Percentiles rank a stretch among this genome's conserved stretches.
Conservation (phyloP, 2,329 filamentous ascomycete species). For the Diaporthe batatas region DNA sequence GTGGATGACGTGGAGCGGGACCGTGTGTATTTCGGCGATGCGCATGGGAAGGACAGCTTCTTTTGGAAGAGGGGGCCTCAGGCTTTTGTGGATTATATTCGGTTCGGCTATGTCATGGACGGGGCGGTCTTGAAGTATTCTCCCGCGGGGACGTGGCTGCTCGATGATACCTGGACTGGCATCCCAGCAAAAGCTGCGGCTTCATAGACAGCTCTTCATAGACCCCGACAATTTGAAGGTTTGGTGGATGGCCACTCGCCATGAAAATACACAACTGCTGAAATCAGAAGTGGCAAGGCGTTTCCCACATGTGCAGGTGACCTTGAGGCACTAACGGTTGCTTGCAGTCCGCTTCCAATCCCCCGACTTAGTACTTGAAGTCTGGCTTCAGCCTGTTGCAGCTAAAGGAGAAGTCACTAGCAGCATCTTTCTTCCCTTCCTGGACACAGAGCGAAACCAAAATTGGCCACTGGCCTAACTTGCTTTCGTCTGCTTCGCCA, state of each 20-base stretch:
- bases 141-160: constrained; percentile 41
- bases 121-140: constrained; percentile 39
- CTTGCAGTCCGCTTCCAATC: no score
- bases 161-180: constrained; percentile 41
- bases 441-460: no score
- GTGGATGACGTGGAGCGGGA: constrained; percentile 90
- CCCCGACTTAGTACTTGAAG: no score
- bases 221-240: neutral
- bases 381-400: neutral
- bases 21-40: constrained; percentile 71
- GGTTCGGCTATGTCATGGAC: constrained; percentile 42
- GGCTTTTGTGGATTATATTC: constrained; percentile 43
- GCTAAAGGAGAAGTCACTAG: neutral
- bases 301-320: fast-evolving
- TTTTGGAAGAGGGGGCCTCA: constrained; percentile 42
- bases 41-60: constrained; percentile 27
- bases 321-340: neutral
- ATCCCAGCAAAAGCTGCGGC: neutral
- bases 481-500: neutral
- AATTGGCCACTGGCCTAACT: no score
- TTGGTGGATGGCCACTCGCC: neutral
- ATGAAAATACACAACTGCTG: neutral
- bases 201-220: neutral
- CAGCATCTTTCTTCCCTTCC: no score
- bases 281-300: fast-evolving